phyloP scores from a whole-genome alignment of 805 yeast genomes.

The Scheffersomyces stipitis region DNA sequence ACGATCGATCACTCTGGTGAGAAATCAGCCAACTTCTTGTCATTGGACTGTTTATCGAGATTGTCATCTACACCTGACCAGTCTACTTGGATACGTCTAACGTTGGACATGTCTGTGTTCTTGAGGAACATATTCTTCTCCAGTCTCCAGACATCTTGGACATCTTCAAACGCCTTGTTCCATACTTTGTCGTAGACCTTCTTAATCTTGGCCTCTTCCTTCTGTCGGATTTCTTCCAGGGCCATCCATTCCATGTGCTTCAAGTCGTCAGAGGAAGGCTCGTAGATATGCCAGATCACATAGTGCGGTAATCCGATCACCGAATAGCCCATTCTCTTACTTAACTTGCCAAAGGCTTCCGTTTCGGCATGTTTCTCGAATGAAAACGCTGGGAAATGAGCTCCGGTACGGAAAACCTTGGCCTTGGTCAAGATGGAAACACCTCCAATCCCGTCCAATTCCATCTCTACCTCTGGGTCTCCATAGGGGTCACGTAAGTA shows the following conservation, averaged over 20 bases:
- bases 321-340: slow-evolving; percentile 79
- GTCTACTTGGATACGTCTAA: slow-evolving; percentile 55
- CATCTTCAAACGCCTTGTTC: slow-evolving; percentile 77
- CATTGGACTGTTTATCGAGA: slow-evolving; percentile 26
- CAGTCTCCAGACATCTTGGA: slow-evolving; percentile 65
- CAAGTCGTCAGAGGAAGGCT: slow-evolving; percentile 90
- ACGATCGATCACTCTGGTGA: too few relatives aligned
- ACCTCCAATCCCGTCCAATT: slow-evolving; percentile 95
- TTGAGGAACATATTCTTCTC: slow-evolving; percentile 73
- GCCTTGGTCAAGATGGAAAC: slow-evolving; percentile 91
- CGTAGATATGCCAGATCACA: slow-evolving; percentile 54
- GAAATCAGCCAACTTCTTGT: slow-evolving; percentile 42
- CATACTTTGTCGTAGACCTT: slow-evolving; percentile 70
- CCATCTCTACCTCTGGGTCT: slow-evolving; percentile 90
- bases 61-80: slow-evolving; percentile 64
- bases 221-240: slow-evolving; percentile 65
- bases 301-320: slow-evolving; percentile 90
- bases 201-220: slow-evolving; percentile 61
- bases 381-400: slow-evolving; percentile 95
- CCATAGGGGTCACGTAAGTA: slow-evolving; percentile 94
- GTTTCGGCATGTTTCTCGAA: slow-evolving; percentile 97
- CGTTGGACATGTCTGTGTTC: slow-evolving; percentile 64
- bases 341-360: slow-evolving; percentile 92
- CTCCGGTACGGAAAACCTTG: slow-evolving; percentile 78
- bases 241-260: slow-evolving; percentile 88